phyloP scores from a whole-genome alignment of 192 early-diverging fungal genomes.

The Mycoemilia scoparia region DNA sequence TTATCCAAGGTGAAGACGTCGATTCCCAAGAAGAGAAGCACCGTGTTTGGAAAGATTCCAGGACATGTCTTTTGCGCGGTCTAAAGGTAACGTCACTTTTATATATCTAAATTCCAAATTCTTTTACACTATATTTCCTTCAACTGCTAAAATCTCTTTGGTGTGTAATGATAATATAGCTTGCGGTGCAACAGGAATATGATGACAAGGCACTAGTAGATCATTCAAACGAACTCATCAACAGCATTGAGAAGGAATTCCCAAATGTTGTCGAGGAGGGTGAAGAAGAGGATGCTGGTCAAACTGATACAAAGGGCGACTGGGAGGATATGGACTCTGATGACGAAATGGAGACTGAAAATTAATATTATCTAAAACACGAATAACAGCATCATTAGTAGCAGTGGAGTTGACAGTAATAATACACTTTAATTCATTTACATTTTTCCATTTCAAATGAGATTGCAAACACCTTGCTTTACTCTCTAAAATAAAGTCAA shows the following conservation, averaged over 20 bases:
- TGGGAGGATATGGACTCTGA: slow-evolving; percentile 30
- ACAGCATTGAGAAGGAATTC: slow-evolving; percentile 33
- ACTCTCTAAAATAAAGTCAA: too few relatives aligned
- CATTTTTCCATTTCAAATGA: too few relatives aligned
- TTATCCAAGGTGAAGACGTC: slow-evolving; percentile 59
- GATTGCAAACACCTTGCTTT: too few relatives aligned
- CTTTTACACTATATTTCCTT: slow-evolving; percentile 4
- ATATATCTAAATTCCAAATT: neutral
- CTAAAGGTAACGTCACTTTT: slow-evolving; percentile 3
- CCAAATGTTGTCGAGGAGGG: slow-evolving; percentile 31
- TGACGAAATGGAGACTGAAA: slow-evolving; percentile 22
- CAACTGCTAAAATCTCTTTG: slow-evolving; percentile 23
- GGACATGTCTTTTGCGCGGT: slow-evolving; percentile 7
- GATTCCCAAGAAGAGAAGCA: slow-evolving; percentile 38
- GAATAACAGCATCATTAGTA: neutral
- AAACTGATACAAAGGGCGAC: slow-evolving; percentile 13
- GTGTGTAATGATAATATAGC: slow-evolving; percentile 32
- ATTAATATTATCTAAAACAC: slow-evolving; percentile 1
- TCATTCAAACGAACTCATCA: slow-evolving; percentile 49
- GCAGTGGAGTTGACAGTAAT: neutral
- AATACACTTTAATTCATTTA: neutral
- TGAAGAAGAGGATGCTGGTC: slow-evolving; percentile 26
- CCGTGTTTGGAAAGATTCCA: too few relatives aligned
- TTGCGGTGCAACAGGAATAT: slow-evolving; percentile 37
- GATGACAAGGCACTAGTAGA: slow-evolving; percentile 50